phyloP scores from a whole-genome alignment of 2,329 filamentous ascomycete genomes.

The Neonectria ditissima region DNA sequence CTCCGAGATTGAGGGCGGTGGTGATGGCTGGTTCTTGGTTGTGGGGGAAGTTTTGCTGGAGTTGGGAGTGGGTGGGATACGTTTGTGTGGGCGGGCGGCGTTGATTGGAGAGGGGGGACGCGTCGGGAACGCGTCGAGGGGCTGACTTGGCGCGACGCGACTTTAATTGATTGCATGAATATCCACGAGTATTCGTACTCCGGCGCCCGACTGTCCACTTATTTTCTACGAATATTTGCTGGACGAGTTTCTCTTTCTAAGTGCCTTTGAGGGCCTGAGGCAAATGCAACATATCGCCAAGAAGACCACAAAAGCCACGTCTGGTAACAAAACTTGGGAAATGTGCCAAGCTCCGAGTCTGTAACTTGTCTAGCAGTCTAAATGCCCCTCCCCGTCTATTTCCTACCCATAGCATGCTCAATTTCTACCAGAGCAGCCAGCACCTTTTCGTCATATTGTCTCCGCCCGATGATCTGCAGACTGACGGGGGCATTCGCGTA shows the following conservation, averaged over 20 bases:
- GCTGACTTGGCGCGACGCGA: conserved; percentile 45
- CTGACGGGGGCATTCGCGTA: conserved; percentile 43
- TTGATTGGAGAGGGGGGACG: conserved; percentile 36
- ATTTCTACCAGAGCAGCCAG: conserved; percentile 43
- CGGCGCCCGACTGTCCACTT: too few relatives aligned
- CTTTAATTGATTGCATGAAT: conserved; percentile 56
- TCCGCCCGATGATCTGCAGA: conserved; percentile 45
- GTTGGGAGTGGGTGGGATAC: conserved; percentile 35
- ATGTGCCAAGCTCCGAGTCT: not conserved
- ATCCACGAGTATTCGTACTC: too few relatives aligned
- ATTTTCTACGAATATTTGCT: too few relatives aligned
- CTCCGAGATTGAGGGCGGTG: conserved; percentile 2
- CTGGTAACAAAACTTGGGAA: not conserved
- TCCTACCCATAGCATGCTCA: conserved; percentile 40
- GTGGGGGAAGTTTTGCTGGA: conserved; percentile 42
- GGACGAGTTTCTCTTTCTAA: too few relatives aligned
- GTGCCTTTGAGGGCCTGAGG: too few relatives aligned
- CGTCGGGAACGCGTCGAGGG: conserved; percentile 49
- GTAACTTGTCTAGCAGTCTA: not conserved
- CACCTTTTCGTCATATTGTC: conserved; percentile 49
- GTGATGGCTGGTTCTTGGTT: conserved; percentile 13
- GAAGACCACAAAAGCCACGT: not conserved
- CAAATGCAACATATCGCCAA: too few relatives aligned
- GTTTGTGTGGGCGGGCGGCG: conserved; percentile 27
- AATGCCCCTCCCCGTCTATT: conserved; percentile 8